phyloP scores from a whole-genome alignment of 2,329 filamentous ascomycete genomes.

The Rasamsonia emersonii region DNA sequence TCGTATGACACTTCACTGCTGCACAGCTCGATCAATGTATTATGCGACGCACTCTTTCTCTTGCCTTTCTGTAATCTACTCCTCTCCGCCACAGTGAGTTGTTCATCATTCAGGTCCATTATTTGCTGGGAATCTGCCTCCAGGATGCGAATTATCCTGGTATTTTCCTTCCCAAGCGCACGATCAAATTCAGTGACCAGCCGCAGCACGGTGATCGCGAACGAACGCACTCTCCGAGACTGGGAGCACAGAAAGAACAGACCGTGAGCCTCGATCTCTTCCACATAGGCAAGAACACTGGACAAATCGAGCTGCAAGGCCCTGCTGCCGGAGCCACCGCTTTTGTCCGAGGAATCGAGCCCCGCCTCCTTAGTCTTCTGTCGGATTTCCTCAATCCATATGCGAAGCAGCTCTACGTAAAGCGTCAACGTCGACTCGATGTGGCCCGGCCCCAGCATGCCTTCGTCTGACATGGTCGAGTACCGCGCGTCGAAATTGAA shows the following conservation, averaged over 20 bases:
- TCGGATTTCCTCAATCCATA: constrained; percentile 96
- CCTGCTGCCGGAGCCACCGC: constrained; percentile 55
- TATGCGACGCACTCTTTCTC: constrained; percentile 72
- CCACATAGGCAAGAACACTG: constrained; percentile 83
- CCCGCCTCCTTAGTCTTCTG: constrained; percentile 70
- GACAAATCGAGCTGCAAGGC: constrained; percentile 76
- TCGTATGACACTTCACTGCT: constrained; percentile 94
- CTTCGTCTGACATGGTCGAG: constrained; percentile 94
- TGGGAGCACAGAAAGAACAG: constrained; percentile 97
- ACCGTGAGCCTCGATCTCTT: constrained; percentile 93
- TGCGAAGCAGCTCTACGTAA: constrained; percentile 86
- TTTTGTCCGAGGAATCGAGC: constrained; percentile 55
- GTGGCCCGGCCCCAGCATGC: constrained; percentile 86
- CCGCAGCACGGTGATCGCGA: constrained; percentile 84
- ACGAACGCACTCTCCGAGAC: constrained; percentile 76
- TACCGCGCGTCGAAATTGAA: constrained; percentile 98
- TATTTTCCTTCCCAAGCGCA: constrained; percentile 71
- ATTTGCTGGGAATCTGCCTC: constrained; percentile 83
- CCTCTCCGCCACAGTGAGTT: constrained; percentile 76
- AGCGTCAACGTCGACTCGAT: constrained; percentile 89
- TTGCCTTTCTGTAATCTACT: constrained; percentile 87
- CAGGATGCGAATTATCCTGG: constrained; percentile 81
- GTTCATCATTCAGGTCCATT: constrained; percentile 83
- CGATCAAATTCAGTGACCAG: constrained; percentile 90
- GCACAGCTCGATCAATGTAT: constrained; percentile 84